phyloP scores from a whole-genome alignment of 805 yeast genomes.

The Candida verbasci region DNA sequence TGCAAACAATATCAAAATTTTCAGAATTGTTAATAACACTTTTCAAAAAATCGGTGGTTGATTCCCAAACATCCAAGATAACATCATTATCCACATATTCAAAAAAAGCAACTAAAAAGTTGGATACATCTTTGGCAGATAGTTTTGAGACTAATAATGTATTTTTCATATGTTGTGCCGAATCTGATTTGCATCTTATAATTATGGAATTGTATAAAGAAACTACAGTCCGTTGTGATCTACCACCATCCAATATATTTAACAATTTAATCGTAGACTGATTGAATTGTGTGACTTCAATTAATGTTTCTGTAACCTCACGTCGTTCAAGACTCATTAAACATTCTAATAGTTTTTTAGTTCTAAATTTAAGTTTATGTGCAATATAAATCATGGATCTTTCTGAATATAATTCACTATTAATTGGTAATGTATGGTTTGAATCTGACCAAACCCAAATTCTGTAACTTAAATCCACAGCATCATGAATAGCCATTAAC shows the following conservation, averaged over 20 bases:
- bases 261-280: slow-evolving; percentile 45
- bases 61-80: slow-evolving; percentile 72
- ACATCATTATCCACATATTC: slow-evolving; percentile 69
- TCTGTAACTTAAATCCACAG: slow-evolving; percentile 49
- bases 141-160: slow-evolving; percentile 49
- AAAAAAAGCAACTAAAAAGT: slow-evolving; percentile 59
- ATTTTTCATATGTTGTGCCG: slow-evolving; percentile 25
- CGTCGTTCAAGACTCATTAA: slow-evolving; percentile 65
- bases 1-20: slow-evolving; percentile 45
- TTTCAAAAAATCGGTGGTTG: slow-evolving; percentile 53
- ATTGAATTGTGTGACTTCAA: slow-evolving; percentile 29
- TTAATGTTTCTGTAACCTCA: slow-evolving; percentile 66
- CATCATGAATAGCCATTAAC: slow-evolving; percentile 59
- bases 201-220: slow-evolving; percentile 54
- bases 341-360: slow-evolving; percentile 61
- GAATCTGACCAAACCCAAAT: slow-evolving; percentile 72
- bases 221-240: slow-evolving; percentile 71
- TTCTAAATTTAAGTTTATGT: slow-evolving; percentile 61
- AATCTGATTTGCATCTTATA: slow-evolving; percentile 39
- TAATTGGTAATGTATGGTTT: slow-evolving; percentile 13
- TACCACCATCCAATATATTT: slow-evolving; percentile 82
- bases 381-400: slow-evolving; percentile 38
- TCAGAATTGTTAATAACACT: slow-evolving; percentile 48
- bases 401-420: slow-evolving; percentile 6
- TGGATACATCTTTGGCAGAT: slow-evolving; percentile 40